Base-by-base conservation (phyloP, 495 filamentous ascomycete species). In the Talaromyces thailandensis region DNA sequence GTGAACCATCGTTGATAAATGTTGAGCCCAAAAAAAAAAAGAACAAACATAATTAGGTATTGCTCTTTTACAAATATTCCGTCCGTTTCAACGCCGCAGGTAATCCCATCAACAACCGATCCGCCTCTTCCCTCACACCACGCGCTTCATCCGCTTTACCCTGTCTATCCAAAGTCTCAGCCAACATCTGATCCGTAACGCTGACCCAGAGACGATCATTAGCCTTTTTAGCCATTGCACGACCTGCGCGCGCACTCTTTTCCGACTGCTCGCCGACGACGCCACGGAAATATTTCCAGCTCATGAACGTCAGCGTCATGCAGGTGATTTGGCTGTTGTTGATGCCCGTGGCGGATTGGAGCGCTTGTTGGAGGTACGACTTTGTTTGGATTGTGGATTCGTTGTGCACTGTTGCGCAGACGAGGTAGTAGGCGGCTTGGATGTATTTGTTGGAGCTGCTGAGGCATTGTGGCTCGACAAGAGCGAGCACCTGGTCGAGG, bases 251-350 rank as follows among this genome's bases (percentile, higher is more conserved):
- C 0, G 89, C 90, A 64, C 88, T 89, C 77, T 96, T 97, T 65
- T 95, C 86, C 2, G 93, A 89, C 74, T 98, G 93, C 62, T 92
- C 91, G 37, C 90, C 91, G 2, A 96, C 84, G 12, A 93, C 88
- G 31, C 88, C 88, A 26, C 84, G 81, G 76, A 97, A 98, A 71
- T 98, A 92, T 52, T 85, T 83, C 70, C 78, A 83, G 66, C 88
- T 87, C 91, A 98, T 93, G 65, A 95, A 85, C 64, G 83, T 91
- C 45, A 99, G 79, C 4, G 87, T 84, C 64, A 97, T 90, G 64
- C 85, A 88, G 8, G 91, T 81, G 61, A 92, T 87, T 60, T 94
- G 93, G 55, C 73, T 78, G 67, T 91, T 89, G 56, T 73, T 69
- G 31, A 83, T 78, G 8, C 74, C 67, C 5, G 83, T 82, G 31